Base-by-base conservation (phyloP, 371 early-diverging fungal genomes). In the Mortierella sp. region DNA sequence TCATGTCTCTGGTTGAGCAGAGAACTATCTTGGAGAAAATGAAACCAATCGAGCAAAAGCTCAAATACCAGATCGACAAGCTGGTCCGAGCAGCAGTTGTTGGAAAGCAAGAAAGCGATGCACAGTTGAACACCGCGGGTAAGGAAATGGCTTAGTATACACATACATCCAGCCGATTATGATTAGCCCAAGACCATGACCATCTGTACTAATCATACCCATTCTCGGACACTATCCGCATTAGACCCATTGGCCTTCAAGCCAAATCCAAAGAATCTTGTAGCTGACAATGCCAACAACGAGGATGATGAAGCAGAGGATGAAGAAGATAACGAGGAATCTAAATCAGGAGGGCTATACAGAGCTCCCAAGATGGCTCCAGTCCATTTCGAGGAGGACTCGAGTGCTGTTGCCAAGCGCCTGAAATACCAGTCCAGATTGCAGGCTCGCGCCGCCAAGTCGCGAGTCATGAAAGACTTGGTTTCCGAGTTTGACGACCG, bases 1-100 rank as follows among this genome's bases (percentile, higher is more conserved):
- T 97, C 18, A 81, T 86, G 30, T 80, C 86, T 3, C 84, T 98
- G 37, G 86, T 97, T 11, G 94, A 96, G 75, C 83, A 91, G 29
- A 88, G 98, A 18, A 90, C 93, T 5, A 86, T 95, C 25, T 77
- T 98, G 25, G 99, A 98, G 67, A 94, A 94, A 80, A 94, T 96
- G 84, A 93, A 93, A 75, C 99, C 98, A 0, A 83, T 98, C 45
- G 99, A 98, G 84, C 87, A 87, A 58, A 94, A 96, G 70, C 88
- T 98, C 50, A 94, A 95, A 83, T 98, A 97, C 83, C 98, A 97
- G 86, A 94, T 98, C 67, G 97, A 97, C 75, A 98, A 97, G 84
- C 86, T 98, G 28, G 89, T 98, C n/a, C 87, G 92, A 51, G 85
- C 89, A 11, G 90, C 94, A 16, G 87, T 88, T 7, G 77, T 90